A percentile compares a stretch with the other conserved stretches of the same genome.
phyloP scores from a whole-genome alignment of 768 basidiomycete species.

The Pilatotrama ljubarskyi region DNA sequence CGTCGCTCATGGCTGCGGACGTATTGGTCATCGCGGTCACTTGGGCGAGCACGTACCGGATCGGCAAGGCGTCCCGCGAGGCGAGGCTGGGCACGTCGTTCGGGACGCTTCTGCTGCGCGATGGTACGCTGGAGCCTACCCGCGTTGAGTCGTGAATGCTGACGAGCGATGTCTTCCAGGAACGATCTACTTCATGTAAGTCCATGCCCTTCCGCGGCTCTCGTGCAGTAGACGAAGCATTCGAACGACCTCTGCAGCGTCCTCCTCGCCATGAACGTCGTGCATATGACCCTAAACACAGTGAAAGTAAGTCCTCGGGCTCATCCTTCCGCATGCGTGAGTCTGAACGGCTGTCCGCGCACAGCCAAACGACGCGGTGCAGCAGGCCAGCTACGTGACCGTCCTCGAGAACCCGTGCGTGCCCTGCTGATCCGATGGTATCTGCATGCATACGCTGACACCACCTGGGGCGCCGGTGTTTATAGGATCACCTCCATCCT shows the following conservation, averaged over 20 bases:
- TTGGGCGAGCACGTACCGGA: constrained; percentile 7
- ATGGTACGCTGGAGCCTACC: neutral
- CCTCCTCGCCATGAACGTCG: constrained; percentile 10
- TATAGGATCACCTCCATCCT: constrained; percentile 10
- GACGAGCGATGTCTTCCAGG: neutral
- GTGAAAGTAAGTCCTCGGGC: neutral
- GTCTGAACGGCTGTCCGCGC: neutral
- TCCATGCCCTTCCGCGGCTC: neutral
- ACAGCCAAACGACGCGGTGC: constrained; percentile 8
- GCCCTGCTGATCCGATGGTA: neutral
- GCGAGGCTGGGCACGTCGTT: constrained; percentile 4
- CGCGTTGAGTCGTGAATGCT: neutral
- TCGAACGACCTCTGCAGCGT: neutral
- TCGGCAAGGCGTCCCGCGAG: constrained; percentile 3
- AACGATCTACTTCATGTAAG: constrained; percentile 6
- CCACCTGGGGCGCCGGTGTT: too few species aligned
- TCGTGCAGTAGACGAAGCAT: neutral
- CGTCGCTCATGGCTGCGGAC: constrained; percentile 7
- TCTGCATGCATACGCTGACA: neutral
- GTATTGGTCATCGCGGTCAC: neutral
- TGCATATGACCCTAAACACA: constrained; percentile 10
- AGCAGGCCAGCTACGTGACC: constrained; percentile 12
- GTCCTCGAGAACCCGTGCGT: constrained; percentile 12
- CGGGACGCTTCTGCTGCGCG: constrained; percentile 8
- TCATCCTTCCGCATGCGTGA: neutral